Conservation (phyloP, 2,329 filamentous ascomycete genomes). For the Fusarium sp. region DNA sequence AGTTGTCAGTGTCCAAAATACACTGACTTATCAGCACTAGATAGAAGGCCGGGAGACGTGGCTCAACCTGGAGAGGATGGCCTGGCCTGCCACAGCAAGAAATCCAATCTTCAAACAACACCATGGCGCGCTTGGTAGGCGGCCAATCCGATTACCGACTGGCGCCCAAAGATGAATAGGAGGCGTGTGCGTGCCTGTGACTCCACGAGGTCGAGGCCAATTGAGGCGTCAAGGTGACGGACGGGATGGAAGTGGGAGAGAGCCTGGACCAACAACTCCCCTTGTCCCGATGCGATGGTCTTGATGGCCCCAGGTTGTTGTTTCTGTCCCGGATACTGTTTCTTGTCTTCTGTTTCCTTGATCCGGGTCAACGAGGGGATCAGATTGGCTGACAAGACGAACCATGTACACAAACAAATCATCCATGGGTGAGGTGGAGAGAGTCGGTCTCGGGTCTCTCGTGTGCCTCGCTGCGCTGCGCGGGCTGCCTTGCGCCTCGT, state of each 20-base stretch:
- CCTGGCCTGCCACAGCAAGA: background rate
- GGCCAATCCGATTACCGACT: constrained; percentile 1
- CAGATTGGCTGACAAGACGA: constrained; percentile 18
- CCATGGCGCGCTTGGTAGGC: background rate
- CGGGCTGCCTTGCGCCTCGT: constrained; percentile 6
- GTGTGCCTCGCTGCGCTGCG: constrained; percentile 4
- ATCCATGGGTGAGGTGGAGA: background rate
- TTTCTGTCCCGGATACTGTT: constrained; percentile 11
- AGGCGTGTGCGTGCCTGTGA: background rate
- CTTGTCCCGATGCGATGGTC: too few relatives aligned
- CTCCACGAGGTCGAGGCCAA: background rate
- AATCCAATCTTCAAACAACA: background rate
- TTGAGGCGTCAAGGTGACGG: background rate
- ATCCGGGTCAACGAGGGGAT: background rate
- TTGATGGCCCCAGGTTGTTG: background rate
- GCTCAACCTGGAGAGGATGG: background rate
- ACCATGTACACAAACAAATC: constrained; percentile 9
- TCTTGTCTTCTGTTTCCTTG: constrained; percentile 10
- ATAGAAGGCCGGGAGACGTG: background rate
- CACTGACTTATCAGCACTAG: background rate
- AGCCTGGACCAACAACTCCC: background rate
- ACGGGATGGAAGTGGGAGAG: background rate
- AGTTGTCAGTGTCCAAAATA: constrained; percentile 5
- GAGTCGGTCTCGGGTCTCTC: constrained; percentile 7
- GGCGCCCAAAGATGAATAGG: background rate